Base-by-base conservation (phyloP, 208 protist genomes). In the Wallacemonas sp. region DNA sequence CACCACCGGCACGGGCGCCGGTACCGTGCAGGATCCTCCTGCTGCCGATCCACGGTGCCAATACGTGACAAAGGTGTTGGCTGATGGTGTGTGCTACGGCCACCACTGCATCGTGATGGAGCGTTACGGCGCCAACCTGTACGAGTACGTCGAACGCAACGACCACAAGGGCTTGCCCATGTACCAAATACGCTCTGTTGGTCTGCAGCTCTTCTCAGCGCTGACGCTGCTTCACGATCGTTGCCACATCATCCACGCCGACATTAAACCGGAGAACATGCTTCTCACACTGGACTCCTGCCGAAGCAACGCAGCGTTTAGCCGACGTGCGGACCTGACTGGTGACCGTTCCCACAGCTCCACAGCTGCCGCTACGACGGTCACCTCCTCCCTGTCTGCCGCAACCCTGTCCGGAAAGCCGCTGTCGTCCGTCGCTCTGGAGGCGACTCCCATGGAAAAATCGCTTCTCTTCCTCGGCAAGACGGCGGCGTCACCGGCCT, bases 191-290 rank as follows among this genome's bases (percentile, higher is more conserved):
- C 90, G 83, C 27, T 77, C 70, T 31, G 85, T 97, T 66, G 90
- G 84, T 12, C 44, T 75, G 42, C 96, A 98, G 79, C 88, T 99
- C 11, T 80, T 99, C 6, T 70, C 77, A 2, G 95, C 93, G n/a
- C 79, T 99, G n/a, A 78, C 75, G 31, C 84, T 98, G 0, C 66
- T 98, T 27, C 77, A 94, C 44, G 81, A 95, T 47, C 68, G 88
- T 41, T 91, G 86, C 47, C 77, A 90, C 68, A 94, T 99, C 28
- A 96, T 98, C 53, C 98, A 99, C 78, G 97, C 94, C 65, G 98
- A 99, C 72, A 85, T 99, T 44, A 98, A 98, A 68, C 92, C 92
- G 42, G 94, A 98, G 72, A 98, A 98, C 74, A 82, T 98, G 60
- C 75, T 98, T 54, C 78, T 98, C 11, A 79, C 84, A 2, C 65